Percentiles rank a stretch among this genome's conserved stretches.
Conservation (phyloP, 495 filamentous ascomycete species). For the Parathielavia appendiculata region DNA sequence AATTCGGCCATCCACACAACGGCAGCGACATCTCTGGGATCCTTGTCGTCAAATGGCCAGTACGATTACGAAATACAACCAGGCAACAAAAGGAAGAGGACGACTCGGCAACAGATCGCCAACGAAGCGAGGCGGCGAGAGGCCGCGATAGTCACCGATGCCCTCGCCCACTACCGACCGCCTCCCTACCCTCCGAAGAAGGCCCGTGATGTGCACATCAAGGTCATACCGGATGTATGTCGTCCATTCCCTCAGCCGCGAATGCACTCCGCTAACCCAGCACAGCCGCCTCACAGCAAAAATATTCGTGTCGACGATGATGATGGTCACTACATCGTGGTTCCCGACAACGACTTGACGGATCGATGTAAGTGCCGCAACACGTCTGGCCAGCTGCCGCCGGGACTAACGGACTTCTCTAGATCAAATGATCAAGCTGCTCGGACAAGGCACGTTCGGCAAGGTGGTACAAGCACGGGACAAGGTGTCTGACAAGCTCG, state of each 20-base stretch:
- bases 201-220: conserved; percentile 82
- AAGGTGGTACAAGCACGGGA: conserved; percentile 95
- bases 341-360: conserved; percentile 74
- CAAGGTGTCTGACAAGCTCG: conserved; percentile 63
- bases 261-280: conserved; percentile 14
- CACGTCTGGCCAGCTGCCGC: background rate
- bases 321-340: conserved; percentile 93
- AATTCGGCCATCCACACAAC: conserved; percentile 81
- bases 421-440: conserved; percentile 83
- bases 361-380: conserved; percentile 68
- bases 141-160: conserved; percentile 60
- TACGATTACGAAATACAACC: conserved; percentile 50
- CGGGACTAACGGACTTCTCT: conserved; percentile 5
- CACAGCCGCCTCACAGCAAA: conserved; percentile 49
- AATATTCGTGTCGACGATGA: conserved; percentile 74
- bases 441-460: conserved; percentile 96
- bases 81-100: conserved; percentile 84
- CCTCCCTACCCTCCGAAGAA: conserved; percentile 87
- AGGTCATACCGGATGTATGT: conserved; percentile 78
- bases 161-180: conserved; percentile 72
- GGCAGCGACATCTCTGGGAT: conserved; percentile 83
- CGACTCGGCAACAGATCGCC: conserved; percentile 67
- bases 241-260: background rate
- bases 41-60: conserved; percentile 57
- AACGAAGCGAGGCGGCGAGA: conserved; percentile 77